A percentile compares a stretch with the other conserved stretches of the same genome.
These are phyloP conservation scores for Pythium folliculosum DNA, from an alignment of 352 stramenopile genomes.

Conservation along the genomic window DNA sequence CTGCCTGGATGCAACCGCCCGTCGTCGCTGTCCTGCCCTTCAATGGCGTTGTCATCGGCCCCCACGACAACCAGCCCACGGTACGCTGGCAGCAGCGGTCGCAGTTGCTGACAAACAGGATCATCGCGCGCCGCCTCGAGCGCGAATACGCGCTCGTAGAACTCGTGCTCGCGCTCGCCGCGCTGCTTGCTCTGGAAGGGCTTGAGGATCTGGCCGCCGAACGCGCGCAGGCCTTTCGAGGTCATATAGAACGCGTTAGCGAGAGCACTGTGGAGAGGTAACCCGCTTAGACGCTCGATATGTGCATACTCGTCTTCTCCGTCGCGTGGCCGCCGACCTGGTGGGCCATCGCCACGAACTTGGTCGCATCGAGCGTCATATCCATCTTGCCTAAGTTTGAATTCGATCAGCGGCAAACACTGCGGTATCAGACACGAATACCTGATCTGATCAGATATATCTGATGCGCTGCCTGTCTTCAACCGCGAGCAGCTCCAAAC, in stretches of 20 bases:
- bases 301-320: slow-evolving; percentile 56
- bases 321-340: slow-evolving; percentile 81
- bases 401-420: no score
- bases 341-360: slow-evolving; percentile 62
- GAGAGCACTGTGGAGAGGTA: background rate
- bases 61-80: slow-evolving; percentile 50
- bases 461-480: slow-evolving; percentile 4
- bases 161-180: slow-evolving; percentile 70
- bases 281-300: background rate
- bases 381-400: slow-evolving; percentile 11
- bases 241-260: slow-evolving; percentile 8
- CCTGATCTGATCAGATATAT: slow-evolving; percentile 21
- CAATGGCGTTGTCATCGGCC: slow-evolving; percentile 16
- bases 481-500: background rate
- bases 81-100: slow-evolving; percentile 60
- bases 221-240: slow-evolving; percentile 55
- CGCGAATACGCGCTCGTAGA: slow-evolving; percentile 73
- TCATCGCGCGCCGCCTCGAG: slow-evolving; percentile 17
- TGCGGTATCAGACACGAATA: no score
- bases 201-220: slow-evolving; percentile 77
- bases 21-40: slow-evolving; percentile 8
- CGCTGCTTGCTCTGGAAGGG: slow-evolving; percentile 83
- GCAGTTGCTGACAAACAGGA: slow-evolving; percentile 34
- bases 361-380: slow-evolving; percentile 9
- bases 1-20: slow-evolving; percentile 34